A percentile compares a stretch with the other conserved stretches of the same genome.
Evolutionary conservation across 2,329 filamentous ascomycete genomes (phyloP).

Genomic region (Fonsecaea nubica): DNA sequence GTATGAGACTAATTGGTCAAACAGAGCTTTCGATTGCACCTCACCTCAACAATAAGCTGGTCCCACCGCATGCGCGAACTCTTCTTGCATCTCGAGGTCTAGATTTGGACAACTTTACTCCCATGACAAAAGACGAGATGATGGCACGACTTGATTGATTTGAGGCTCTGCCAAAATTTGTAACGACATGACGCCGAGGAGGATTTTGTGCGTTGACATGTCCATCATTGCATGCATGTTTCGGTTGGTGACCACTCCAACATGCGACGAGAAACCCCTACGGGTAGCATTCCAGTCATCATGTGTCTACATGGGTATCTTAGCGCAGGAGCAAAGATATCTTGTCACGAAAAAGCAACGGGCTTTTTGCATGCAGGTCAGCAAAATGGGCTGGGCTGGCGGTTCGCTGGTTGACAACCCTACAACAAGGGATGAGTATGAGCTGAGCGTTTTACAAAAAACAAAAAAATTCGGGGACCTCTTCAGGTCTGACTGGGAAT

Average conservation of each 20-base stretch:
- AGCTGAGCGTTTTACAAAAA: conserved; percentile 33
- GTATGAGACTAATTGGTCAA: conserved; percentile 30
- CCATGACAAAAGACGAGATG: conserved; percentile 93
- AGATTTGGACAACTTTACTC: conserved; percentile 92
- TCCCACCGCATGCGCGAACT: conserved; percentile 80
- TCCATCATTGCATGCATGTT: conserved; percentile 36
- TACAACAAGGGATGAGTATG: conserved; percentile 27
- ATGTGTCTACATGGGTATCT: conserved; percentile 39
- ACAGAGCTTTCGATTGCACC: conserved; percentile 95
- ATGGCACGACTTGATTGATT: conserved; percentile 93
- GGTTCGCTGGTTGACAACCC: conserved; percentile 24
- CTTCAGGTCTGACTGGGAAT: conserved; percentile 30
- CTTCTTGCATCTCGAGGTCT: conserved; percentile 77
- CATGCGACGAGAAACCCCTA: conserved; percentile 28
- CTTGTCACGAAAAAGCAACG: conserved; percentile 29
- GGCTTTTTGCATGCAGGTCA: conserved; percentile 31
- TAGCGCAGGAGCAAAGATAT: conserved; percentile 30
- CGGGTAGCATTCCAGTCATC: conserved; percentile 43
- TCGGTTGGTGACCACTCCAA: conserved; percentile 27
- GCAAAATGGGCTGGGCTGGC: conserved; percentile 28
- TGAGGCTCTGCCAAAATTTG: conserved; percentile 41
- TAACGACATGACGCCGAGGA: conserved; percentile 50
- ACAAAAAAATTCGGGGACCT: conserved; percentile 26
- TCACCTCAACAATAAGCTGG: conserved; percentile 82
- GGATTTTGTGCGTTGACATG: conserved; percentile 44